phyloP scores from a whole-genome alignment of 768 basidiomycete species.

The Boletus vinaceobasis region DNA sequence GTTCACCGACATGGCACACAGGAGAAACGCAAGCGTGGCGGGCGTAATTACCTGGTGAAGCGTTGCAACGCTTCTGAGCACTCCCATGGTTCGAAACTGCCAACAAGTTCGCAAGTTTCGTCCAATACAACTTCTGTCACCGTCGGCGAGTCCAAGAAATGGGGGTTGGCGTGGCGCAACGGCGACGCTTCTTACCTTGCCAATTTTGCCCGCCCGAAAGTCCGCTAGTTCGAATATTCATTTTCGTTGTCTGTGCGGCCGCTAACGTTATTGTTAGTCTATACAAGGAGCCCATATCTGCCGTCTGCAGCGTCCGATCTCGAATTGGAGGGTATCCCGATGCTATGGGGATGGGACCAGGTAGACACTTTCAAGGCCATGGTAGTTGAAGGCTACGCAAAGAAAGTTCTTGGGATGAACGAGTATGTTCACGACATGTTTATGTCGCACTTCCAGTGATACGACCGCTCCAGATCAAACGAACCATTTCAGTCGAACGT shows the following conservation, averaged over 20 bases:
- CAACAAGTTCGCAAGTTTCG: not conserved
- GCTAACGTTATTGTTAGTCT: constrained; percentile 31
- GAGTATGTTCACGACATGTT: constrained; percentile 52
- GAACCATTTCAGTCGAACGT: constrained; percentile 63
- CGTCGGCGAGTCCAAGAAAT: constrained; percentile 37
- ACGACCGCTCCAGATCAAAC: constrained; percentile 54
- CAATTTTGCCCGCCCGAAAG: constrained; percentile 45
- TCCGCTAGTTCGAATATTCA: constrained; percentile 39
- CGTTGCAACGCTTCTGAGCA: constrained; percentile 16
- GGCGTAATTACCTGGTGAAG: constrained; percentile 10
- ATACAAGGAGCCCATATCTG: constrained; percentile 63
- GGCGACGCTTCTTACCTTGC: constrained; percentile 47
- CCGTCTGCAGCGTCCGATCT: constrained; percentile 39
- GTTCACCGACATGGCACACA: not conserved
- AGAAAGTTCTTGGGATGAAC: constrained; percentile 65
- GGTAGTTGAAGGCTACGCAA: constrained; percentile 52
- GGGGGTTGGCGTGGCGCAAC: constrained; percentile 68
- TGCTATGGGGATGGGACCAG: constrained; percentile 69
- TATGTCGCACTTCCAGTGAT: not conserved
- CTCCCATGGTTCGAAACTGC: constrained; percentile 2
- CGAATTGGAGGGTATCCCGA: constrained; percentile 58
- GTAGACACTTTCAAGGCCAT: constrained; percentile 43
- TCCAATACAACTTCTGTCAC: not conserved
- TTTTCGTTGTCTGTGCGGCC: not conserved
- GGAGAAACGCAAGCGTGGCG: constrained; percentile 17